Evolutionary conservation across 495 filamentous ascomycete genomes (phyloP).

Genomic region (Daldinia decipiens): DNA sequence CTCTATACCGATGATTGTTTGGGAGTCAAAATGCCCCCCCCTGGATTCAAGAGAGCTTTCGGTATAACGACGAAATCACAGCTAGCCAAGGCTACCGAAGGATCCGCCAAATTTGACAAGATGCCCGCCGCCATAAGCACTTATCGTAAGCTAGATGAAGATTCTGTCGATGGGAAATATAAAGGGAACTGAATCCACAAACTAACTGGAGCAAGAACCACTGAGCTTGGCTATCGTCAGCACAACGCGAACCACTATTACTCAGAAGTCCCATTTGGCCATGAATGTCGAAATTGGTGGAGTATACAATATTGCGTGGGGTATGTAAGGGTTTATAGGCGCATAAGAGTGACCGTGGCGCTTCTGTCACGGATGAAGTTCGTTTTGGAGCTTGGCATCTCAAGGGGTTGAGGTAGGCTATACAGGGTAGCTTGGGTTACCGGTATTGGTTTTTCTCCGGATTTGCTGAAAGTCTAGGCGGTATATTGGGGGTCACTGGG

Average conservation of each 20-base stretch:
- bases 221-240: background rate
- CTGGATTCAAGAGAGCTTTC: background rate
- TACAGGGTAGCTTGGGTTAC: background rate
- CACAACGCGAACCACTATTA: constrained; percentile 1
- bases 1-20: constrained; percentile 2
- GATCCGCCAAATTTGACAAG: background rate
- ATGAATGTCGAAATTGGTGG: background rate
- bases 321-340: background rate
- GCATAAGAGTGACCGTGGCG: background rate
- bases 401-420: background rate
- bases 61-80: background rate
- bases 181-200: background rate
- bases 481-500: background rate
- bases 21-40: background rate
- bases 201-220: background rate
- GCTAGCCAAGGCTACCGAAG: background rate
- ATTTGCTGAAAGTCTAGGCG: background rate
- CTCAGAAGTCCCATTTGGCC: background rate
- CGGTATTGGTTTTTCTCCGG: background rate
- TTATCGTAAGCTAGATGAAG: constrained; percentile 1
- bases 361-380: background rate
- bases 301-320: background rate
- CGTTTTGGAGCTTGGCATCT: background rate
- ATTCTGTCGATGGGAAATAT: background rate
- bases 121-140: background rate